These are phyloP conservation scores for Penicillium psychrosexuale DNA, from an alignment of 2,329 filamentous ascomycete genomes.

Conservation along the genomic window DNA sequence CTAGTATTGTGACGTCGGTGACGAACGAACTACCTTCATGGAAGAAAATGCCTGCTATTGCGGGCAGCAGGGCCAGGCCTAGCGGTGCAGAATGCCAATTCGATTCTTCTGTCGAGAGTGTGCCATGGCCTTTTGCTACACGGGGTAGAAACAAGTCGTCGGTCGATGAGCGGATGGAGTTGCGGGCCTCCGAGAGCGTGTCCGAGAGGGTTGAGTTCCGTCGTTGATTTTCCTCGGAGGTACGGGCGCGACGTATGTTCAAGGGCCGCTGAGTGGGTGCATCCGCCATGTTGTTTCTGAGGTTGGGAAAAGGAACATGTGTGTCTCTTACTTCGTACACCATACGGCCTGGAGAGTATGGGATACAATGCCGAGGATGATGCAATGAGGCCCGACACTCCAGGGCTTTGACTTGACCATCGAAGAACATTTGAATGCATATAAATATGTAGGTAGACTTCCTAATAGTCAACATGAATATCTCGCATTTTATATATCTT, in stretches of 20 bases:
- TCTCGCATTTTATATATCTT: too few species aligned
- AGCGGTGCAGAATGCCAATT: slow-evolving; percentile 78
- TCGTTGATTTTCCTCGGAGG: slow-evolving; percentile 50
- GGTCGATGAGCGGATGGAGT: slow-evolving; percentile 62
- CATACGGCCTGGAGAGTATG: background rate
- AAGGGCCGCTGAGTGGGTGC: slow-evolving; percentile 1
- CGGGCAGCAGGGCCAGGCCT: slow-evolving; percentile 78
- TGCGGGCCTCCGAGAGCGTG: slow-evolving; percentile 65
- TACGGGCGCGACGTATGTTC: slow-evolving; percentile 18
- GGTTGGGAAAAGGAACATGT: background rate
- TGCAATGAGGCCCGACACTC: background rate
- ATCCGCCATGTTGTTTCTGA: slow-evolving; percentile 12
- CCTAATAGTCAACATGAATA: too few species aligned
- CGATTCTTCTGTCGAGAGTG: slow-evolving; percentile 52
- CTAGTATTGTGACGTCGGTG: slow-evolving; percentile 79
- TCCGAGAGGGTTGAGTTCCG: slow-evolving; percentile 78
- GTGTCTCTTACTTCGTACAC: background rate
- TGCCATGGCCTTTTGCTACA: slow-evolving; percentile 37
- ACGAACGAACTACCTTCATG: slow-evolving; percentile 78
- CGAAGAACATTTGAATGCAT: too few species aligned
- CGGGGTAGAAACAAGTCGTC: slow-evolving; percentile 65
- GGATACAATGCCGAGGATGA: slow-evolving; percentile 3
- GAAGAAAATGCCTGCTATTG: slow-evolving; percentile 79
- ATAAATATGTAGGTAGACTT: too few species aligned
- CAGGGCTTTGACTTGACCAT: too few species aligned